Base-by-base conservation (phyloP, 768 basidiomycete genomes). In the Lactarius vividus region DNA sequence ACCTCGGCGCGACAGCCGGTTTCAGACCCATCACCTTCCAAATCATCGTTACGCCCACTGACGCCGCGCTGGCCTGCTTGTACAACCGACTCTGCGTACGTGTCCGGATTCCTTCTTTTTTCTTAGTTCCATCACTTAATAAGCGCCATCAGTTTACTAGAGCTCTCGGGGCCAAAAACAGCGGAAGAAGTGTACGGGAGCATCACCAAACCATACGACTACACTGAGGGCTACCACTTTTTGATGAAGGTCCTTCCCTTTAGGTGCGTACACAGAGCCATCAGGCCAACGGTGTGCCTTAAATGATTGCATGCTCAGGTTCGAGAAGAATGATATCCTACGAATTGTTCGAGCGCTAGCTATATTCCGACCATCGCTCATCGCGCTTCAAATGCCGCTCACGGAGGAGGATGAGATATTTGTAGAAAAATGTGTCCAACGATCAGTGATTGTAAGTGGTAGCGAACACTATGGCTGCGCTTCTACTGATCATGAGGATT, bases 301-400 rank as follows among this genome's bases (percentile, higher is more conserved):
- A 42, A 42, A 37, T 58, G 20, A 59, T 49, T 5, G 35, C 28
- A 23, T 46, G 31, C 26, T 18, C 60, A 95, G 92, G 68, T 98
- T 98, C 77, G 94, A 96, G 76, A 98, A 96, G 80, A 92, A 92
- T 76, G 95, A 97, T 73, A 94, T 96, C 67, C 77, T 98, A 52
- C 92, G 94, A 64, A 89, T 98, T 71, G 95, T 98, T 53, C 89
- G 95, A 61, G 93, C 96, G 33, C 82, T 98, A 62, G 96, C 96
- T 23, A 92, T 96, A 42, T 96, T 94, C 75, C 85, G 96, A 63
- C 96, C 96, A n/a, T 96, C 93, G 64, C 83, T 98, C 63, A 98
- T 98, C 72, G 96, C 96, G 31, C 79, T 98, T 60, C 96, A 98
- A 84, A 97, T 98, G 96, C 94, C 96, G 33, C 81, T 98, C 75